Conservation (phyloP, 2,329 filamentous ascomycete genomes). For the Nigrospora oryzae region DNA sequence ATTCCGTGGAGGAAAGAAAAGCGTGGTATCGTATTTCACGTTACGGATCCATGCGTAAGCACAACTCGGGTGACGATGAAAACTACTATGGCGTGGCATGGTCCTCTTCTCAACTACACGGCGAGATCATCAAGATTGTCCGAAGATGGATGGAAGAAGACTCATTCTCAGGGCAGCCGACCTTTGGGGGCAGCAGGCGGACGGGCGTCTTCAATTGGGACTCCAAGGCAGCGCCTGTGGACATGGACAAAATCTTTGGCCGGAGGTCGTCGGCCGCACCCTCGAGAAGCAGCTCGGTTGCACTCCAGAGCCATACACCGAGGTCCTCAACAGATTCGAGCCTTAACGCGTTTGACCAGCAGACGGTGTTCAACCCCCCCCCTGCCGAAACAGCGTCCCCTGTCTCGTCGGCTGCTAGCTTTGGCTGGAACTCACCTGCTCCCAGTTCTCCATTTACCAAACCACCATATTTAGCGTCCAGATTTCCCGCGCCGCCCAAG, state of each 20-base stretch:
- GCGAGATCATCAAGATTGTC: slow-evolving; percentile 48
- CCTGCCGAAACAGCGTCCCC: too few relatives aligned
- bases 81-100: slow-evolving; percentile 53
- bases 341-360: too few relatives aligned
- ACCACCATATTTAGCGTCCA: neutral
- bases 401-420: slow-evolving; percentile 7
- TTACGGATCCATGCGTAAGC: slow-evolving; percentile 47
- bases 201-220: slow-evolving; percentile 55
- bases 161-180: slow-evolving; percentile 42
- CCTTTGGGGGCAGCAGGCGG: slow-evolving; percentile 32
- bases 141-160: slow-evolving; percentile 60
- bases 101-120: slow-evolving; percentile 43
- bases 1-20: slow-evolving; percentile 48
- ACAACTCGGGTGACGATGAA: slow-evolving; percentile 49
- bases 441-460: slow-evolving; percentile 1
- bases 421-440: slow-evolving; percentile 13
- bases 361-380: too few relatives aligned
- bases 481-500: neutral
- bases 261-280: slow-evolving; percentile 19
- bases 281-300: neutral
- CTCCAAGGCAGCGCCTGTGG: slow-evolving; percentile 38
- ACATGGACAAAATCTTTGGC: slow-evolving; percentile 36
- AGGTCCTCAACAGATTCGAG: neutral
- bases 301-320: neutral
- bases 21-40: slow-evolving; percentile 58